These are phyloP conservation scores for Aspergillus pseudotamarii DNA, from an alignment of 2,329 filamentous ascomycete species.

Conservation along the genomic window DNA sequence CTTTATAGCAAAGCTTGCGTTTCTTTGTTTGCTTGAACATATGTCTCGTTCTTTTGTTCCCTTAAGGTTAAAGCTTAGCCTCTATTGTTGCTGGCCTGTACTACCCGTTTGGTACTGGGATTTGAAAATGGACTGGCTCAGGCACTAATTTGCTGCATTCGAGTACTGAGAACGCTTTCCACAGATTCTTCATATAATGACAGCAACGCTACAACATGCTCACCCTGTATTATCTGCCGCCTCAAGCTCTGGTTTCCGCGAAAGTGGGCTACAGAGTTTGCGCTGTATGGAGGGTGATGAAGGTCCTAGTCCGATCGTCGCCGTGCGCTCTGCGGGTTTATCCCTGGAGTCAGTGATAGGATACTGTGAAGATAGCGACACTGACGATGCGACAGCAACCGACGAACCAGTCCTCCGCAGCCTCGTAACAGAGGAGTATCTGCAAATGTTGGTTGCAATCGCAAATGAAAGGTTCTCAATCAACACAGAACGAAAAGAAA, in stretches of 20 bases:
- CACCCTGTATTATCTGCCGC: conserved; percentile 76
- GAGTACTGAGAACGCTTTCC: conserved; percentile 25
- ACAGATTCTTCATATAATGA: conserved; percentile 86
- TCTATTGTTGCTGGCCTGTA: not conserved
- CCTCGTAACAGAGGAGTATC: conserved; percentile 68
- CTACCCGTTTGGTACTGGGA: not conserved
- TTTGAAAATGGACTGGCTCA: not conserved
- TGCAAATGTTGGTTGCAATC: conserved; percentile 67
- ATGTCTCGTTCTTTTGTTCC: conserved; percentile 6
- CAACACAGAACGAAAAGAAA: conserved; percentile 44
- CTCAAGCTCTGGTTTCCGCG: conserved; percentile 80
- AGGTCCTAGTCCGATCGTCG: conserved; percentile 71
- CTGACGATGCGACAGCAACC: conserved; percentile 30
- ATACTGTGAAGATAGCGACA: conserved; percentile 36
- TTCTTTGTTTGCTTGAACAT: conserved; percentile 1
- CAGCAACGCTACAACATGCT: conserved; percentile 73
- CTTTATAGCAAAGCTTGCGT: conserved; percentile 4
- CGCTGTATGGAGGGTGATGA: conserved; percentile 52
- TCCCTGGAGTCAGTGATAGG: conserved; percentile 82
- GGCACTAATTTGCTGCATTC: not conserved
- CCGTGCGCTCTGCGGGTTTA: conserved; percentile 80
- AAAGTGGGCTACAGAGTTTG: conserved; percentile 74
- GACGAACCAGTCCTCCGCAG: conserved; percentile 49
- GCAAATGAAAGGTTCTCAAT: conserved; percentile 63
- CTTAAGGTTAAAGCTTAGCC: not conserved